These are phyloP conservation scores for Geopyxis carbonaria DNA, from an alignment of 495 filamentous ascomycete genomes.

Conservation along the genomic window DNA sequence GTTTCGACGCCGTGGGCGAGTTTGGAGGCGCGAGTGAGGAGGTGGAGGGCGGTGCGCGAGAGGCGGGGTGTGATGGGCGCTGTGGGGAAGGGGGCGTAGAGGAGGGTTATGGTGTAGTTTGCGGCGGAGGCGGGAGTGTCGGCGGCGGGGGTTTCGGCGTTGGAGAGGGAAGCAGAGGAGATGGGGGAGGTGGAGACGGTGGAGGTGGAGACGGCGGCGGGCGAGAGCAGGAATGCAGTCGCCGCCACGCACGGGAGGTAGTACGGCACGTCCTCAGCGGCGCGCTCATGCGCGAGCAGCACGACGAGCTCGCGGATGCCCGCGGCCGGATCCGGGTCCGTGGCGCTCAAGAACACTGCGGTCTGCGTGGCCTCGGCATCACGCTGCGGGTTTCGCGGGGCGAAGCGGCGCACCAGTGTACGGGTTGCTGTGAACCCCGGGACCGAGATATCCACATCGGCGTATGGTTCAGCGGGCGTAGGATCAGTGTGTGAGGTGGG, in stretches of 20 bases:
- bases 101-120: constrained; percentile 30
- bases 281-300: constrained; percentile 55
- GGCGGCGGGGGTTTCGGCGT: no score
- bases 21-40: constrained; percentile 57
- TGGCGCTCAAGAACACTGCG: constrained; percentile 44
- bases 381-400: constrained; percentile 62
- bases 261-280: constrained; percentile 50
- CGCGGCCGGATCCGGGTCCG: constrained; percentile 5
- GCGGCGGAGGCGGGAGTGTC: constrained; percentile 3
- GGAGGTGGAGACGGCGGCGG: constrained; percentile 10
- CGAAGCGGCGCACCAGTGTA: constrained; percentile 52
- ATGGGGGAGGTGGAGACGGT: background rate
- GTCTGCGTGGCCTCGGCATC: constrained; percentile 64
- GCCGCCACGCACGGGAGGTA: constrained; percentile 66
- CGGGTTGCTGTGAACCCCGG: constrained; percentile 38
- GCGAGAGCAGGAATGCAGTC: constrained; percentile 58
- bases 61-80: constrained; percentile 35
- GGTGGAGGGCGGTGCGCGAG: constrained; percentile 48
- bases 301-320: constrained; percentile 38
- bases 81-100: constrained; percentile 42
- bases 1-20: constrained; percentile 47
- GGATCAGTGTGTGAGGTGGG: background rate
- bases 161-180: no score
- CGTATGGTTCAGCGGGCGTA: no score
- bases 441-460: constrained; percentile 30